A percentile compares a stretch with the other conserved stretches of the same genome.
phyloP scores from a whole-genome alignment of 1,284 basidiomycete genomes.

The Calocybe gambosa region DNA sequence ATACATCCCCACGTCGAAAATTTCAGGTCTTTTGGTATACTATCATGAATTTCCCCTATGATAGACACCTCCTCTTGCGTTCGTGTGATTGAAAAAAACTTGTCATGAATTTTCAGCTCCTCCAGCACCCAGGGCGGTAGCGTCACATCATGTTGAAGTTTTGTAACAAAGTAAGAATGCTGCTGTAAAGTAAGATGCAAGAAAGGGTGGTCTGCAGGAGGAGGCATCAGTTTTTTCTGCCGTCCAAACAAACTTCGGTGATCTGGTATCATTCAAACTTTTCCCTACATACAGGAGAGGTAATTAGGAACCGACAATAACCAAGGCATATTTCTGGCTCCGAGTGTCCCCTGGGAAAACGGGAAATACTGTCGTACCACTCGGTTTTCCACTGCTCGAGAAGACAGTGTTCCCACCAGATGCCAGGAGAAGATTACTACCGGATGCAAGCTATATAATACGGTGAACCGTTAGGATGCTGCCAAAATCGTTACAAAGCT shows the following conservation, averaged over 20 bases:
- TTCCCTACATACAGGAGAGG: neutral
- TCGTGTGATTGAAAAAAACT: conserved; percentile 53
- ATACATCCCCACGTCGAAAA: conserved; percentile 51
- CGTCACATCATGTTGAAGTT: conserved; percentile 27
- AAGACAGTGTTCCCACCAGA: conserved; percentile 47
- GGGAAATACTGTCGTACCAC: conserved; percentile 43
- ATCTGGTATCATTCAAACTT: neutral
- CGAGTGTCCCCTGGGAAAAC: conserved; percentile 45
- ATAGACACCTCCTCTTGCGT: conserved; percentile 59
- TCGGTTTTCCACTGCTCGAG: conserved; percentile 46
- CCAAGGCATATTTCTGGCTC: conserved; percentile 37
- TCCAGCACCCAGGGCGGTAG: conserved; percentile 26
- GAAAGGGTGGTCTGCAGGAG: conserved; percentile 38
- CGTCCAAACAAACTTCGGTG: neutral
- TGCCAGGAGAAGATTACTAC: conserved; percentile 41
- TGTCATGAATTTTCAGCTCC: conserved; percentile 20
- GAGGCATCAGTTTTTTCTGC: conserved; percentile 35
- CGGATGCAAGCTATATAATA: conserved; percentile 37
- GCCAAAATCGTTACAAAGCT: conserved; percentile 13
- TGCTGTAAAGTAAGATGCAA: conserved; percentile 48
- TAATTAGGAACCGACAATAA: conserved; percentile 25
- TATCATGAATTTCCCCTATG: conserved; percentile 38
- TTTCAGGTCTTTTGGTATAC: conserved; percentile 29
- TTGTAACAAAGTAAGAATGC: conserved; percentile 21
- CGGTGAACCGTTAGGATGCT: neutral